Conservation (phyloP, 2,329 filamentous ascomycete species). For the Cladosporium sp. region DNA sequence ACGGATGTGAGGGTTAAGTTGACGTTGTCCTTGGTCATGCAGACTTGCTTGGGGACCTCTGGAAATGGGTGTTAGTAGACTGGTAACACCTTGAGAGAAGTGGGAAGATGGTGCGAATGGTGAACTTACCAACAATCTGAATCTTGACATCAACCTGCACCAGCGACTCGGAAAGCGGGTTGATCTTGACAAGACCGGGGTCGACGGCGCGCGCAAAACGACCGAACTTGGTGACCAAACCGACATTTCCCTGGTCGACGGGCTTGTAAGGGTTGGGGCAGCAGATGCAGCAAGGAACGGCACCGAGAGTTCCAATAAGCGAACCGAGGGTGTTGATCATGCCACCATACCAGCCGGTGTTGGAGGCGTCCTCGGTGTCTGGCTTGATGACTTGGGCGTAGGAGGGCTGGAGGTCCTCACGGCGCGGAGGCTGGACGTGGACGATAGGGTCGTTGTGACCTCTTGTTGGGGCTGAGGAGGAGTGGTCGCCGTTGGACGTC, state of each 20-base stretch:
- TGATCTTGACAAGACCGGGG: conserved; percentile 94
- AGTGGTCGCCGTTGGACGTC: not conserved
- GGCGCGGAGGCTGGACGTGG: conserved; percentile 70
- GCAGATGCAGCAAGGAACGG: conserved; percentile 83
- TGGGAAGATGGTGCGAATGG: not conserved
- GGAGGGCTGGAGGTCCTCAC: conserved; percentile 77
- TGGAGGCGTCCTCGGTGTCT: conserved; percentile 58
- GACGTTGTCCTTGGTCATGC: conserved; percentile 99
- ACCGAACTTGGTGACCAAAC: conserved; percentile 92
- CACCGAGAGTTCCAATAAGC: conserved; percentile 71
- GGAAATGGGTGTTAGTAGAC: conserved; percentile 17
- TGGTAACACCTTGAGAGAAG: not conserved
- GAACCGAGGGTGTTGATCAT: conserved; percentile 78
- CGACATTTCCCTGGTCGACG: conserved; percentile 84
- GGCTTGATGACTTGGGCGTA: conserved; percentile 58
- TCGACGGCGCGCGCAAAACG: conserved; percentile 93
- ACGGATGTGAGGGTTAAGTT: conserved; percentile 89
- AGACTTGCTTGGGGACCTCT: conserved; percentile 90
- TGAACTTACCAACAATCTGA: conserved; percentile 63
- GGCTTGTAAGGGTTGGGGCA: conserved; percentile 96
- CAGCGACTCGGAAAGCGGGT: conserved; percentile 84
- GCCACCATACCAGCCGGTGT: conserved; percentile 72
- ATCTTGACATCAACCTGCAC: conserved; percentile 98
- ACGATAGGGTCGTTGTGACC: conserved; percentile 31
- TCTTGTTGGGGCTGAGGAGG: not conserved